Percentiles rank a stretch among this genome's conserved stretches.
phyloP scores from a whole-genome alignment of 208 protist genomes.

The Crithidia thermophila region DNA sequence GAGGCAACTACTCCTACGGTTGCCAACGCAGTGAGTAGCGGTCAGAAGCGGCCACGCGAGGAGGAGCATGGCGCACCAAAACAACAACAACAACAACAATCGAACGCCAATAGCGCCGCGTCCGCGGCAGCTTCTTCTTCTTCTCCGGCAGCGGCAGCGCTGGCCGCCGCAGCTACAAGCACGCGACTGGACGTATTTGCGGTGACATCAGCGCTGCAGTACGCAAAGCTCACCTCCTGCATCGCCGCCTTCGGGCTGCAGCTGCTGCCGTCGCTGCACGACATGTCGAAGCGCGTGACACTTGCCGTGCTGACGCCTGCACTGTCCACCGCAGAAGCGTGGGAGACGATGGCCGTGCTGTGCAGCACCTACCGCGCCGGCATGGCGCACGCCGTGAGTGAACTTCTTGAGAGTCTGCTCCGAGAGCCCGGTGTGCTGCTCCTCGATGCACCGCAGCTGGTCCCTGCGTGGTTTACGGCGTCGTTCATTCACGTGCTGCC shows the following conservation, averaged over 20 bases:
- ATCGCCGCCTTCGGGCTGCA: conserved; percentile 49
- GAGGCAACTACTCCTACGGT: too few species aligned
- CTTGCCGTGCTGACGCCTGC: conserved; percentile 49
- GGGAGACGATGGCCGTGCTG: conserved; percentile 61
- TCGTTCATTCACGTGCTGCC: conserved; percentile 17
- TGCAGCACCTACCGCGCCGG: conserved; percentile 60
- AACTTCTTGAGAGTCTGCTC: conserved; percentile 60
- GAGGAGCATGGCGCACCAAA: too few species aligned
- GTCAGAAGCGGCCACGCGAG: not conserved
- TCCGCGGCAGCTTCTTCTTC: too few species aligned
- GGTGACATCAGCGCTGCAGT: conserved; percentile 54
- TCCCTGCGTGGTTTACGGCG: conserved; percentile 32
- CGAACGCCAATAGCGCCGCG: not conserved
- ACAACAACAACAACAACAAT: conserved; percentile 5
- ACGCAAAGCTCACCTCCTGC: conserved; percentile 33
- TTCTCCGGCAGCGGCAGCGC: not conserved
- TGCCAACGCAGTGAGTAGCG: too few species aligned
- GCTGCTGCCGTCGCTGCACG: conserved; percentile 57
- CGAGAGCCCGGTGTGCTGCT: conserved; percentile 47
- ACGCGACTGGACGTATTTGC: conserved; percentile 46
- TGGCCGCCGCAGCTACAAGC: not conserved
- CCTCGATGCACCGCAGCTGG: conserved; percentile 47
- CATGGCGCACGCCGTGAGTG: conserved; percentile 41
- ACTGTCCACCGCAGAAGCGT: conserved; percentile 43
- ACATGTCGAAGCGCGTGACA: conserved; percentile 48